Base-by-base conservation (phyloP, 306 rosid genomes). In the Mimosa pudica region DNA sequence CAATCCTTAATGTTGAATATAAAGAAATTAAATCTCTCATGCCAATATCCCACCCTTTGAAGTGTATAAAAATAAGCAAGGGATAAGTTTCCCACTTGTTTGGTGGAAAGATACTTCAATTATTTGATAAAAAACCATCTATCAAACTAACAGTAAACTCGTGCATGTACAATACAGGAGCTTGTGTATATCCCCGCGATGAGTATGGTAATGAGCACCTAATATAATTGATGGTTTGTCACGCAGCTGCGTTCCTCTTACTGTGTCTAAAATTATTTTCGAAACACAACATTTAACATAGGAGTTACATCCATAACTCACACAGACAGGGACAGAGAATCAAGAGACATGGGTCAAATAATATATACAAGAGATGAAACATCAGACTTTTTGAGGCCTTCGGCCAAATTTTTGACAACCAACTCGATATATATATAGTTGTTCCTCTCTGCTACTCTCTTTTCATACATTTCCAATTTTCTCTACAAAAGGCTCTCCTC, bases 401-500 rank as follows among this genome's bases (percentile, higher is more conserved):
- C 90, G 98, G 98, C 98, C 97, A 5, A 84, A 44, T 75, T 73
- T 80, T 68, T 67, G 84, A 85, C 82, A 84, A 84, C 58, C 74
- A 54, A 69, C 41, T 77, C 70, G 76, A 83, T 62, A 62, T 62
- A 62, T 68, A 38, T 5, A 20, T 6, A 41, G 47, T 69, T 49
- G 60, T 51, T 65, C 18, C 51, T 54, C 68, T 44, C 74, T n/a
- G 30, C 71, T 51, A 82, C 54, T 77, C 66, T 78, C 41, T 62
- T 81, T 73, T 72, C 81, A 80, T 79, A 71, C 84, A 80, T 77
- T 84, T 77, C 79, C 79, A 87, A 87, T 58, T 84, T 80, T 80
- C 89, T 89, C 94, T 92, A 90, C 97, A 88, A 84, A 77, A 73
- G 87, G 89, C 91, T 78, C 86, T 86, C 91, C 80, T 82, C 83